Evolutionary conservation across 2,329 filamentous ascomycete genomes (phyloP), one percentile per base, ranked within the genome.

Genomic region (Calonectria honghensis): DNA sequence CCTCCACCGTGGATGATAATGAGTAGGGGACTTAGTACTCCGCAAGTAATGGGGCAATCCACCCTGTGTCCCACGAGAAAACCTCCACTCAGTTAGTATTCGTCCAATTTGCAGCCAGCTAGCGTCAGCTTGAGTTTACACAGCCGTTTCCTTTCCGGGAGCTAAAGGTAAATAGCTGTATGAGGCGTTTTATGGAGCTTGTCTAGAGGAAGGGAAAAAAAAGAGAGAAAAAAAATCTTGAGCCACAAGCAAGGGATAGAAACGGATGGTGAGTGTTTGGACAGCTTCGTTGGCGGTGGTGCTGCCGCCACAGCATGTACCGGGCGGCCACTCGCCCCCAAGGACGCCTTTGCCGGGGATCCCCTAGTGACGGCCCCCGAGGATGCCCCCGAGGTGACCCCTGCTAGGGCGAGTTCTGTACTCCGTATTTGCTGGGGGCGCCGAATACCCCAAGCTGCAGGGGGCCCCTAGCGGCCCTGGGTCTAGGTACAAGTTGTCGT

Each of bases 361-460:
- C 57, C 71, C 71, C 66, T 69, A 73, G 54, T 61, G 57, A 73
- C 41, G 48, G 71, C 50, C 37, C 39, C 59, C 59, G 59, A 68
- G 66, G 41, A 70, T 64, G 65, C 66, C 66, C 71, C 59, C 65
- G 65, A 73, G 41, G 51, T 32, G 35, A 68, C 70, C 65, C 70
- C 35, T 64, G 65, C 65, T 31, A 50, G 39, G 48, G 70, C 48
- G 9, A 32, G 32, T 72, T 61, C 57, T 61, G 57, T 61, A 37
- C 57, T 61, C 57, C 57, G 57, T 61, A 61, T 61, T 72, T 59
- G 50, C 61, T 67, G 41, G 70, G 70, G 70, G 52, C 63, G 63
- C 52, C 52, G 68, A 65, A 37, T 73, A 73, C 71, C 71, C 71
- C 71, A 73, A 73, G 71, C 57, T 73, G 59, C 71, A 66, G 51